These are phyloP conservation scores for Pseudocercospora macadamiae DNA, from an alignment of 2,329 filamentous ascomycete genomes.

Conservation along the genomic window DNA sequence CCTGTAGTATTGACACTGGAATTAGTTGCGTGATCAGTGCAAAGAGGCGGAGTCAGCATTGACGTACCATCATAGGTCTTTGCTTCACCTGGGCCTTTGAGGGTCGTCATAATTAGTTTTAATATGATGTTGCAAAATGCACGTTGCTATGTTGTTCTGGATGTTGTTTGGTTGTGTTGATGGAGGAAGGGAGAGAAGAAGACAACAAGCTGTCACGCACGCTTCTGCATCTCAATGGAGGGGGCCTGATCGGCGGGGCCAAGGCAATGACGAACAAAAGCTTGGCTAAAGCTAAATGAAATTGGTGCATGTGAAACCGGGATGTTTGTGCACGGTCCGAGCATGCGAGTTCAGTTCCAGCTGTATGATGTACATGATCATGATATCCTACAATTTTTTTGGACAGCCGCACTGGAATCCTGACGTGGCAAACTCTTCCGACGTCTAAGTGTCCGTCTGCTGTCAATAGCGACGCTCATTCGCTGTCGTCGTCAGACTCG, in stretches of 20 bases:
- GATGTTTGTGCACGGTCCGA: background rate
- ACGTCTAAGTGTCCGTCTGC: too few relatives aligned
- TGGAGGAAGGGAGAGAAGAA: background rate
- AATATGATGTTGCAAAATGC: background rate
- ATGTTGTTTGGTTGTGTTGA: background rate
- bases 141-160: background rate
- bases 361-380: background rate
- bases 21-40: too few relatives aligned
- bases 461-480: slow-evolving; percentile 1
- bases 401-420: too few relatives aligned
- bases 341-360: background rate
- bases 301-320: slow-evolving; percentile 2
- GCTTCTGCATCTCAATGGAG: slow-evolving; percentile 1
- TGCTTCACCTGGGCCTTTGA: slow-evolving; percentile 66
- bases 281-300: background rate
- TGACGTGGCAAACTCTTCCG: too few relatives aligned
- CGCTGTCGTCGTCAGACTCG: slow-evolving; percentile 18
- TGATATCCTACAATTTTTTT: background rate
- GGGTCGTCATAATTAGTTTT: slow-evolving; percentile 49
- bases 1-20: slow-evolving; percentile 45
- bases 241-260: background rate
- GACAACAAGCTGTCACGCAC: background rate
- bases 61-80: slow-evolving; percentile 60
- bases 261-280: background rate
- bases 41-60: too few relatives aligned